Base-by-base conservation (phyloP, 2,329 filamentous ascomycete species). In the Thielaviopsis cerberus region DNA sequence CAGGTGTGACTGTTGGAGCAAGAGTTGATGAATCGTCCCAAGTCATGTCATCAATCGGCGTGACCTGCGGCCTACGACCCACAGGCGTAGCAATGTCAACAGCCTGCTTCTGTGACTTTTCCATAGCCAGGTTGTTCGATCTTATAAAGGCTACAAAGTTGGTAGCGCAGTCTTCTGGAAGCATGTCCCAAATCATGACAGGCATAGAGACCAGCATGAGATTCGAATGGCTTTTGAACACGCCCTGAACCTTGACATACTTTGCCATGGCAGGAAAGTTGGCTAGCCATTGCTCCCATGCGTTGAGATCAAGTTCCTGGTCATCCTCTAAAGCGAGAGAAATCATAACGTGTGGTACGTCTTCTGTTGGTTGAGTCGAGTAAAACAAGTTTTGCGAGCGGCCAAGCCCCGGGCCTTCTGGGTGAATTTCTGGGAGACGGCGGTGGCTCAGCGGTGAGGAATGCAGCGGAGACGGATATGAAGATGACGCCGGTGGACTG, bases 151-250 rank as follows among this genome's bases (percentile, higher is more conserved):
- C 77, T 10, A 82, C 68, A 58, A 81, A 81, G 0, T 76, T 76
- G 52, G 76, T 78, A 0, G 78, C 78, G 25, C 72, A 73, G 55
- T 80, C 72, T 37, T 81, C 77, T 0, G 78, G 78, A 0, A 82
- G 69, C 51, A 81, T 67, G 62, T 81, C 76, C 79, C 79, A 82
- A 2, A 81, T 69, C 67, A 77, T 76, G 11, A 81, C 74, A 0
- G 79, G 79, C 64, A 82, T 70, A 0, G 79, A 81, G 2, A 81
- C 66, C 6, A 81, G 66, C 5, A 82, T 70, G 50, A 81, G 67
- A 0, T 76, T 81, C 0, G 79, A 81, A 63, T 81, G 77, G 54
- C 78, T 81, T 64, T 79, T 79, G 66, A 81, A 82, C 0, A 80
- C 73, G 8, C 77, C 78, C 63, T 82, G 78, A 5, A 82, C 74